Percentiles rank a stretch among this genome's conserved stretches.
Conservation (phyloP, 1,284 basidiomycete genomes). For the Leccinum griseonigrum region DNA sequence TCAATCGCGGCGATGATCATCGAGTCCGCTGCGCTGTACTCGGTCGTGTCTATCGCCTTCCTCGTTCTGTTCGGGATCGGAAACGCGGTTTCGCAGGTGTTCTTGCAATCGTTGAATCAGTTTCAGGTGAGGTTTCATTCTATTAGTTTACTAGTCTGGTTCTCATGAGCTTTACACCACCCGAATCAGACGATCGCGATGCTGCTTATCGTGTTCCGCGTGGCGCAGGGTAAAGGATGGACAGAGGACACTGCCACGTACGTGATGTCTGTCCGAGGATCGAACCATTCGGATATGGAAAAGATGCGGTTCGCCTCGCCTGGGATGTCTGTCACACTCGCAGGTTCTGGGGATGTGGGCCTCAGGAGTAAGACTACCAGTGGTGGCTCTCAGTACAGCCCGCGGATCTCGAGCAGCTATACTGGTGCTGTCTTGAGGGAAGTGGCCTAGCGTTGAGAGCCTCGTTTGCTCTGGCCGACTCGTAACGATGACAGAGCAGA, state of each 20-base stretch:
- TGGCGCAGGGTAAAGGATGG: slow-evolving; percentile 29
- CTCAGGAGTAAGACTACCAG: neutral
- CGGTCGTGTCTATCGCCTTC: slow-evolving; percentile 14
- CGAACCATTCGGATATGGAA: neutral
- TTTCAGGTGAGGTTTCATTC: slow-evolving; percentile 16
- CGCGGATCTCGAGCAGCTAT: neutral
- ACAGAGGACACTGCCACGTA: slow-evolving; percentile 6
- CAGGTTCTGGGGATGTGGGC: neutral
- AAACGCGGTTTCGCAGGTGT: slow-evolving; percentile 15
- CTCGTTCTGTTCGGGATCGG: slow-evolving; percentile 15
- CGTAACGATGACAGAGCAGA: neutral
- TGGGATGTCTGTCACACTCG: slow-evolving; percentile 3
- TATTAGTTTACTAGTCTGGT: neutral
- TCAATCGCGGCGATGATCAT: slow-evolving; percentile 24
- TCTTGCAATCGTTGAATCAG: slow-evolving; percentile 18
- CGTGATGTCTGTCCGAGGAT: neutral
- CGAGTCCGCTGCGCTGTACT: slow-evolving; percentile 26
- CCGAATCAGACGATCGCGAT: slow-evolving; percentile 16
- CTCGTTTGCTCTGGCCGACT: neutral
- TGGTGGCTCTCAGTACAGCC: neutral
- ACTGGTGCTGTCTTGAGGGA: neutral
- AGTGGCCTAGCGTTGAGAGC: neutral
- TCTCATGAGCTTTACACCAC: neutral
- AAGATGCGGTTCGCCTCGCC: slow-evolving; percentile 4
- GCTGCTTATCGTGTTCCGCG: slow-evolving; percentile 22